Percentiles rank a stretch among this genome's conserved stretches.
Evolutionary conservation across 176 grass and related monocot genomes (phyloP).

Genomic region (Oryza rufipogon): DNA sequence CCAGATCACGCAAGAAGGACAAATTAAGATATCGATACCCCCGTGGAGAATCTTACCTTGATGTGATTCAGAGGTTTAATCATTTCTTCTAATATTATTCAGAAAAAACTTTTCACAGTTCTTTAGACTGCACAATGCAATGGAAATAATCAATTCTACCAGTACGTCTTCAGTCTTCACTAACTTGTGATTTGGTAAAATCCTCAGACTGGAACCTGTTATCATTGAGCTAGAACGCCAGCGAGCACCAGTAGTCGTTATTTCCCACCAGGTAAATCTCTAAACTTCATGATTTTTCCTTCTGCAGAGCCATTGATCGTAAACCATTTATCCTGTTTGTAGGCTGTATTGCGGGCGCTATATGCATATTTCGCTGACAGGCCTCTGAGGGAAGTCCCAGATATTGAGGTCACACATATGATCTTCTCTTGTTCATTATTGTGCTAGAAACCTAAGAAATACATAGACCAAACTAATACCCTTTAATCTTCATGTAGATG

Average conservation of each 20-base stretch:
- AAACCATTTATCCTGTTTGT: constrained; percentile 27
- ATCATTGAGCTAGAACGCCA: constrained; percentile 98
- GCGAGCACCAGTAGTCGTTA: constrained; percentile 91
- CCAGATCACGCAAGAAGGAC: constrained; percentile 90
- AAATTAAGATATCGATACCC: constrained; percentile 98
- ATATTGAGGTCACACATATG: constrained; percentile 66
- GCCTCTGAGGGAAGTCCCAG: constrained; percentile 88
- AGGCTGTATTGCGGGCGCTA: constrained; percentile 88
- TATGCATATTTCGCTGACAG: constrained; percentile 96
- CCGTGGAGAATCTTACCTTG: constrained; percentile 95
- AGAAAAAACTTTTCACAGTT: not conserved
- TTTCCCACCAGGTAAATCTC: constrained; percentile 92
- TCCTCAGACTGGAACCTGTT: constrained; percentile 84
- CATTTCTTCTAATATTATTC: constrained; percentile 8
- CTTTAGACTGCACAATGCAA: not conserved
- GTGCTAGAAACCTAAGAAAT: not conserved
- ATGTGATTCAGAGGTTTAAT: constrained; percentile 93
- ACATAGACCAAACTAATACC: not conserved
- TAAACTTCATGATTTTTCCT: constrained; percentile 1
- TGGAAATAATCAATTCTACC: not conserved
- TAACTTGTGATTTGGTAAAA: constrained; percentile 23
- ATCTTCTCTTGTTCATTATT: not conserved
- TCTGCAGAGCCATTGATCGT: constrained; percentile 6
- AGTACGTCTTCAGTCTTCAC: not conserved
- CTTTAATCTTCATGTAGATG: constrained; percentile 55